A percentile compares a stretch with the other conserved stretches of the same genome.
These are phyloP conservation scores for Paradendryphiella salina DNA, from an alignment of 2,329 filamentous ascomycete genomes.

Conservation along the genomic window DNA sequence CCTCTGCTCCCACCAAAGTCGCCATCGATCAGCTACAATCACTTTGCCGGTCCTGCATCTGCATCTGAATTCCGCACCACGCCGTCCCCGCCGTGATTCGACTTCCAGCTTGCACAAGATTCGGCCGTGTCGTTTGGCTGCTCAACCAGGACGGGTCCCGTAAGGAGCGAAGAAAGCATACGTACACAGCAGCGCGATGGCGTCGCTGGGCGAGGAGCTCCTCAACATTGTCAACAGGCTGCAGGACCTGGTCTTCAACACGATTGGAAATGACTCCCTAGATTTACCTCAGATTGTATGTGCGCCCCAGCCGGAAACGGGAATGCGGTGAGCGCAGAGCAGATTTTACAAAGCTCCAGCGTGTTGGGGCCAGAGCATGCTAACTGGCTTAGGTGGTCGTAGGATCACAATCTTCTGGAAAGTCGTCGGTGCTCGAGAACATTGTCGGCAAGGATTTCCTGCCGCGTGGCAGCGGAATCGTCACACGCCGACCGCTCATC, in stretches of 20 bases:
- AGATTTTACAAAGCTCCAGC: slow-evolving; percentile 8
- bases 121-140: slow-evolving; percentile 32
- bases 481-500: slow-evolving; percentile 90
- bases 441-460: slow-evolving; percentile 98
- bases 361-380: slow-evolving; percentile 5
- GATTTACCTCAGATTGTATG: slow-evolving; percentile 98
- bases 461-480: slow-evolving; percentile 93
- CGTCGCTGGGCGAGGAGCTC: slow-evolving; percentile 92
- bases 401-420: slow-evolving; percentile 96
- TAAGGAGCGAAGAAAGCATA: slow-evolving; percentile 24
- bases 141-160: slow-evolving; percentile 27
- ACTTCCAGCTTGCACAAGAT: slow-evolving; percentile 8
- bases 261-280: slow-evolving; percentile 96
- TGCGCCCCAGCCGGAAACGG: slow-evolving; percentile 50
- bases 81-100: slow-evolving; percentile 9
- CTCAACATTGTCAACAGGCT: slow-evolving; percentile 96
- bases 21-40: slow-evolving; percentile 12
- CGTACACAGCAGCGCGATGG: slow-evolving; percentile 62
- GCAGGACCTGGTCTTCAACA: slow-evolving; percentile 98
- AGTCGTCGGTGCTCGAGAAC: slow-evolving; percentile 98
- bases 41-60: slow-evolving; percentile 10
- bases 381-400: slow-evolving; percentile 78
- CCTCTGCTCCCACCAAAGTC: slow-evolving; percentile 22
- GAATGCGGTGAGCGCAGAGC: slow-evolving; percentile 19
- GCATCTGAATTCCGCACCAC: slow-evolving; percentile 11